These are phyloP conservation scores for Lavandula angustifolia DNA, from an alignment of 257 asterid genomes.

Conservation along the genomic window DNA sequence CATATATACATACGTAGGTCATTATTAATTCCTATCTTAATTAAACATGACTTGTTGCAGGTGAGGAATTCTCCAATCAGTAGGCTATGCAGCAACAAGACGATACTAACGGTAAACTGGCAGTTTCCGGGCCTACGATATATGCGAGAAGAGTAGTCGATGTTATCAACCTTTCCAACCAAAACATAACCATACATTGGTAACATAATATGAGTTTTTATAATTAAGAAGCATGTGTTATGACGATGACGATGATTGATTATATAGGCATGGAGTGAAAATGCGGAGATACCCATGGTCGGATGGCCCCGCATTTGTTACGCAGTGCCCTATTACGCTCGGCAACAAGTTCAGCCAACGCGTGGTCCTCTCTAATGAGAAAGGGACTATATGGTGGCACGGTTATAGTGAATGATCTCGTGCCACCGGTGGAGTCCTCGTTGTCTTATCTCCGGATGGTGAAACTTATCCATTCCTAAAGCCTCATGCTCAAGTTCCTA, in stretches of 20 bases:
- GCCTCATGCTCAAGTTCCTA: constrained; percentile 45
- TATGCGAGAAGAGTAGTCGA: constrained; percentile 39
- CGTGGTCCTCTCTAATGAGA: constrained; percentile 42
- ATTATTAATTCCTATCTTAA: too few relatives aligned
- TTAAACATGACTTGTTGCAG: neutral
- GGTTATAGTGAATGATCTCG: constrained; percentile 58
- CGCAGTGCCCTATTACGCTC: constrained; percentile 54
- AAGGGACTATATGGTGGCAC: constrained; percentile 66
- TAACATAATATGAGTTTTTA: neutral
- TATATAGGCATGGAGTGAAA: constrained; percentile 56
- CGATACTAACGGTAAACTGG: constrained; percentile 61
- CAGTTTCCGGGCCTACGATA: constrained; percentile 43
- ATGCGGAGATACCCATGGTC: constrained; percentile 59
- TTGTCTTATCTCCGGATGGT: constrained; percentile 36
- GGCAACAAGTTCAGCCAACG: constrained; percentile 42
- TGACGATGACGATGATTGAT: too few relatives aligned
- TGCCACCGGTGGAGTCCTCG: constrained; percentile 50
- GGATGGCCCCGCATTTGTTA: constrained; percentile 49
- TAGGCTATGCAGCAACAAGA: constrained; percentile 59
- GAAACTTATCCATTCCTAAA: constrained; percentile 41
- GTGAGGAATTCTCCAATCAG: neutral
- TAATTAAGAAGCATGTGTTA: too few relatives aligned
- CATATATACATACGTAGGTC: too few relatives aligned
- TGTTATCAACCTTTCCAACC: constrained; percentile 32
- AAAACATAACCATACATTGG: constrained; percentile 43